Conservation (phyloP, 2,329 filamentous ascomycete species). For the Kalmusia sp. region DNA sequence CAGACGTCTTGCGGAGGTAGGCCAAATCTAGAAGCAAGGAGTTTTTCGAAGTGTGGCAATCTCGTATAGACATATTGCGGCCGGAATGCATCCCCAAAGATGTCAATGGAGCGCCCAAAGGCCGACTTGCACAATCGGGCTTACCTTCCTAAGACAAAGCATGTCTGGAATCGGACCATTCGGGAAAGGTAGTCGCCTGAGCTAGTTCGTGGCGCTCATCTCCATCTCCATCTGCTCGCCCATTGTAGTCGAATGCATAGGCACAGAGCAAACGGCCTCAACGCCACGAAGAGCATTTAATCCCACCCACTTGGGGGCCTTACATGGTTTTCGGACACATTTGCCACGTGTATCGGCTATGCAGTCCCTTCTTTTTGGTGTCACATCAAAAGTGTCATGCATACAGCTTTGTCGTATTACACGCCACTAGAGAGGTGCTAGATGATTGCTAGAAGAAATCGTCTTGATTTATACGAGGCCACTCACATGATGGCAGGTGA, state of each 20-base stretch:
- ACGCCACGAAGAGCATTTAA: not conserved
- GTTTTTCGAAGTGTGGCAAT: not conserved
- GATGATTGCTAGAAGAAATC: not conserved
- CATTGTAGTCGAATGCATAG: not conserved
- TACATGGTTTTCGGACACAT: not conserved
- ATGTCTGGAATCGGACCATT: too few species aligned
- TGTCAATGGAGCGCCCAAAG: too few species aligned
- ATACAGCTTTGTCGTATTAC: not conserved
- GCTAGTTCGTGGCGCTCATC: not conserved
- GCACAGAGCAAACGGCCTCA: too few species aligned
- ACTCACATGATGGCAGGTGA: not conserved
- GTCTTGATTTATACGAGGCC: not conserved
- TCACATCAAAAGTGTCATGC: not conserved
- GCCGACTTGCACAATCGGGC: too few species aligned
- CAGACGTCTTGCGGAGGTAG: not conserved
- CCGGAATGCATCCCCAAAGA: too few species aligned
- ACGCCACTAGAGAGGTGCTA: not conserved
- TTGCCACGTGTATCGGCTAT: not conserved
- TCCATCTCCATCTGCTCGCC: not conserved
- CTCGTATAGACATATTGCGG: not conserved
- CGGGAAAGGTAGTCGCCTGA: not conserved
- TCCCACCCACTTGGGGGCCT: not conserved
- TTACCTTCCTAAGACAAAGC: too few species aligned
- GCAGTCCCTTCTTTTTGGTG: not conserved
- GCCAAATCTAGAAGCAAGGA: not conserved